Conservation (phyloP, 108 stramenopile genomes). For the Aurantiochytrium sp. region DNA sequence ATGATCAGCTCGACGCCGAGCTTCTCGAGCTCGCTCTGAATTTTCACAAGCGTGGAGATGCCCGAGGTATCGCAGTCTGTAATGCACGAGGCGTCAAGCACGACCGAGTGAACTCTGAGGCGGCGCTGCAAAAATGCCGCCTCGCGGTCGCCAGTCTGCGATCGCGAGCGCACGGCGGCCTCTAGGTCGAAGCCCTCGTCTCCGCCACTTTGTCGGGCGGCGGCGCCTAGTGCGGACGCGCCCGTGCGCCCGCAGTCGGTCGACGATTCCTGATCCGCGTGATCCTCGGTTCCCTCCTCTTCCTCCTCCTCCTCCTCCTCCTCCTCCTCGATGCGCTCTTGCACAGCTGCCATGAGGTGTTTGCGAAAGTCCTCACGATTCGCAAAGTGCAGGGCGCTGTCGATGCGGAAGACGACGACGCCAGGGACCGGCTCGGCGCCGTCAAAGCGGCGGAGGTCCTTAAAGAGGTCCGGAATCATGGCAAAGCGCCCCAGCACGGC, state of each 20-base stretch:
- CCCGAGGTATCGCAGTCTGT: not conserved
- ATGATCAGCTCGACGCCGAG: not conserved
- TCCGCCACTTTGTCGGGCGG: no score
- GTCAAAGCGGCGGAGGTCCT: not conserved
- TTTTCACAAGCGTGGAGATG: not conserved
- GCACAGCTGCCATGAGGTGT: not conserved
- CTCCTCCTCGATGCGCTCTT: not conserved
- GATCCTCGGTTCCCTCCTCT: not conserved
- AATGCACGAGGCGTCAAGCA: not conserved
- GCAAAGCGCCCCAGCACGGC: not conserved
- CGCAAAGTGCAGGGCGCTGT: constrained; percentile 25
- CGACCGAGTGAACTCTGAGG: not conserved
- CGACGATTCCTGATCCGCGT: not conserved
- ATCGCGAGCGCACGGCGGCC: no score
- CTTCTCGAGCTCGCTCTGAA: not conserved
- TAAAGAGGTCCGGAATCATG: not conserved
- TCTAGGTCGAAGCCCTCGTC: no score
- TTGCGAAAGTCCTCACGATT: constrained; percentile 3
- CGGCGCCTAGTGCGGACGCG: no score
- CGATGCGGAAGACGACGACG: not conserved
- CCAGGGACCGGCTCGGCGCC: not conserved
- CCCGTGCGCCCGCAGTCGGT: no score
- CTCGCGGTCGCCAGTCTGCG: no score
- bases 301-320: not conserved
- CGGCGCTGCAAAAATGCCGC: not conserved